A percentile compares a stretch with the other conserved stretches of the same genome.
Evolutionary conservation across 352 stramenopile species (phyloP).

Genomic region (Phytophthora hybrid): DNA sequence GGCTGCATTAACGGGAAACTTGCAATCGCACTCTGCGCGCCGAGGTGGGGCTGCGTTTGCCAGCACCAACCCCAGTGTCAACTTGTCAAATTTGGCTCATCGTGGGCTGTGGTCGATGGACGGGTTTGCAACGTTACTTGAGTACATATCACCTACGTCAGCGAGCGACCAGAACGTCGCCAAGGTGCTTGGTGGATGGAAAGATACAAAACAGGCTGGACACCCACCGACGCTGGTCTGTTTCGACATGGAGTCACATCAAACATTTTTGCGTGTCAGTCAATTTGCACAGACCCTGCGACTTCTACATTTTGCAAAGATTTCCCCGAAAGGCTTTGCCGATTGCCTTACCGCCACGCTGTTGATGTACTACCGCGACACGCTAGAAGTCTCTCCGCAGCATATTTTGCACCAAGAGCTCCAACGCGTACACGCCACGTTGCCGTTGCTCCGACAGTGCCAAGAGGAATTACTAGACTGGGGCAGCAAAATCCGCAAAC

Average conservation of each 20-base stretch:
- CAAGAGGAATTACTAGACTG: conserved; percentile 7
- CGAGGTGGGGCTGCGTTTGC: neutral
- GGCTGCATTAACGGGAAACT: neutral
- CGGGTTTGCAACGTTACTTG: conserved; percentile 23
- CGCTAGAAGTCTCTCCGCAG: neutral
- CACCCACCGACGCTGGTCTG: conserved; percentile 12
- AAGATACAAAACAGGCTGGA: conserved; percentile 7
- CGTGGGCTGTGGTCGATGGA: conserved; percentile 29
- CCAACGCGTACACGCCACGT: neutral
- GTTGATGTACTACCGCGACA: conserved; percentile 19
- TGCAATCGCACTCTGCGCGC: neutral
- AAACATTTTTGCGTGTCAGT: neutral
- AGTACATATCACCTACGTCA: conserved; percentile 33
- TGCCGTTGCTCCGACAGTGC: neutral
- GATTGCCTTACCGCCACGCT: conserved; percentile 15
- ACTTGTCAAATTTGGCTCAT: conserved; percentile 29
- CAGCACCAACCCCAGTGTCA: conserved; percentile 7
- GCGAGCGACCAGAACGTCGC: conserved; percentile 26
- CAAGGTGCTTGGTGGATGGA: conserved; percentile 27
- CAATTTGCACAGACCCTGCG: conserved; percentile 1
- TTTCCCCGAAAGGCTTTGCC: conserved; percentile 2
- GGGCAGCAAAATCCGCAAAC: conserved; percentile 8
- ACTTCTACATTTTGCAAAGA: conserved; percentile 4
- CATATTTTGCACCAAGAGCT: conserved; percentile 8
- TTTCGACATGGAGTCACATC: conserved; percentile 10